Evolutionary conservation across 148 eudicot species (phyloP).

Genomic region (Salicornia ramosissima): DNA sequence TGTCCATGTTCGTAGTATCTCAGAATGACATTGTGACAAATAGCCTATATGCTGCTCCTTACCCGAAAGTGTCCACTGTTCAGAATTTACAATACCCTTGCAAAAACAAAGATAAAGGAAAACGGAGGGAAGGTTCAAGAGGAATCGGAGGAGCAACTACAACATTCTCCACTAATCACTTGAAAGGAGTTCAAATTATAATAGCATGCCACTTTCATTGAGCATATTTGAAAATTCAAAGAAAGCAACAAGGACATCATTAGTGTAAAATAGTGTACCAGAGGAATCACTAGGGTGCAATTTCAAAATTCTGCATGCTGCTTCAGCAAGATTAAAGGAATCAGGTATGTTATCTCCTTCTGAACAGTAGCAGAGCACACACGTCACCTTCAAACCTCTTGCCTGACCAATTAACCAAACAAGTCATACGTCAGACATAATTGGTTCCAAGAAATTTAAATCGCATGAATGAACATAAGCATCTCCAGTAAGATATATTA

Average conservation of each 20-base stretch:
- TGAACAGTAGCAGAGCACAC: slow-evolving; percentile 90
- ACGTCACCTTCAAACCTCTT: slow-evolving; percentile 86
- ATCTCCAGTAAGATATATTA: neutral
- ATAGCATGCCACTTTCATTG: neutral
- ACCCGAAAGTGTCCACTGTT: neutral
- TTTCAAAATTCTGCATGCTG: slow-evolving; percentile 53
- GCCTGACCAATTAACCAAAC: slow-evolving; percentile 45
- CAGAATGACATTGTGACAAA: no score
- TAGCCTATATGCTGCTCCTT: no score
- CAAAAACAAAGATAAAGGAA: neutral
- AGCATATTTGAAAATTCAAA: neutral
- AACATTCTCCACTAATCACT: slow-evolving; percentile 1
- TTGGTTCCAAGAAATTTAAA: neutral
- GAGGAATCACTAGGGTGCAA: slow-evolving; percentile 29
- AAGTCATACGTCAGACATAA: neutral
- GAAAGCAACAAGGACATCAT: neutral
- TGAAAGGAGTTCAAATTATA: no score
- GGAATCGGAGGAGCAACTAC: neutral
- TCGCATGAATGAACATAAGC: neutral
- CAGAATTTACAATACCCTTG: neutral
- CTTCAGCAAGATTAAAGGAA: slow-evolving; percentile 78
- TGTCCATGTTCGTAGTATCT: no score
- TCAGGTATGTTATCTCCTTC: slow-evolving; percentile 97
- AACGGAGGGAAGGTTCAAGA: neutral
- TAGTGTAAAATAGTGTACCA: slow-evolving; percentile 35